These are phyloP conservation scores for Hemisphaericaspora xylofermentans DNA, from an alignment of 1,139 yeast species.

Conservation along the genomic window DNA sequence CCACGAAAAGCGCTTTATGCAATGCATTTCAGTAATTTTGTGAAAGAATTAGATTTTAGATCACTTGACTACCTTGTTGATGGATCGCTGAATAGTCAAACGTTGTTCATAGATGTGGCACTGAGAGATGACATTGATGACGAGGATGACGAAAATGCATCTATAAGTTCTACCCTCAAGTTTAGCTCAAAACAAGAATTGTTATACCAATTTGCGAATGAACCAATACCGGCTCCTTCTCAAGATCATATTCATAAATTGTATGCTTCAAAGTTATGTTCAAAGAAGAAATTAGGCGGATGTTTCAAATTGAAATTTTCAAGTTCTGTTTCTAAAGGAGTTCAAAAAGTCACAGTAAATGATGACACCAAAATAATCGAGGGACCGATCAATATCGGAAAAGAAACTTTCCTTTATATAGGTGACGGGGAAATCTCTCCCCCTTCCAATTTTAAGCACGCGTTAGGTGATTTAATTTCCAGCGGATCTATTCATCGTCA, in stretches of 20 bases:
- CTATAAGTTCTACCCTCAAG: constrained; percentile 12
- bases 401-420: constrained; percentile 60
- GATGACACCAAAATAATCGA: constrained; percentile 47
- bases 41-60: constrained; percentile 66
- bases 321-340: constrained; percentile 42
- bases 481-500: constrained; percentile 33
- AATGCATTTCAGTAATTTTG: constrained; percentile 63
- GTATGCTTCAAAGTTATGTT: constrained; percentile 31
- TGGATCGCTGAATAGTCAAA: constrained; percentile 49
- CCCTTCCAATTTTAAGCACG: constrained; percentile 36
- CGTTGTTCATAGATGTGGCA: constrained; percentile 53
- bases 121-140: constrained; percentile 42
- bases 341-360: constrained; percentile 31
- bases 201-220: constrained; percentile 69
- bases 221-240: constrained; percentile 25
- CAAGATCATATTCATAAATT: constrained; percentile 19
- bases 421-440: constrained; percentile 53
- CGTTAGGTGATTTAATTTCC: constrained; percentile 40
- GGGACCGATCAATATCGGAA: constrained; percentile 42
- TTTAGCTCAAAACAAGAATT: constrained; percentile 40
- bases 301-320: constrained; percentile 47
- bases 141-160: constrained; percentile 14
- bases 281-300: constrained; percentile 38
- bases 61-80: constrained; percentile 58
- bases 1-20: constrained; percentile 76